Evolutionary conservation across 352 stramenopile genomes (phyloP).

Genomic region (Peronosclerospora sorghi): DNA sequence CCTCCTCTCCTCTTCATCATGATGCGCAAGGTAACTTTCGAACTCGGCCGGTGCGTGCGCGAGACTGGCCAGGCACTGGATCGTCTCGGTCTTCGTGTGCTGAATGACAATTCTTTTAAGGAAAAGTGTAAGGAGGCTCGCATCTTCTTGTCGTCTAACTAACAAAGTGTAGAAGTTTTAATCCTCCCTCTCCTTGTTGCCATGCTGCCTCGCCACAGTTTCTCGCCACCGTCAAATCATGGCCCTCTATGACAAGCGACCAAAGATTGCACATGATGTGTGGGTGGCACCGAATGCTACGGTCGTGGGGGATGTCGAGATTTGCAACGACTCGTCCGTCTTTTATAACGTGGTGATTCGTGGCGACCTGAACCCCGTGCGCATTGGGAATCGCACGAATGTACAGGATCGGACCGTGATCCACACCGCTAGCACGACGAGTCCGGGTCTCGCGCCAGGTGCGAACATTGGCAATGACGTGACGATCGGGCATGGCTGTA

Average conservation of each 20-base stretch:
- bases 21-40: slow-evolving; percentile 84
- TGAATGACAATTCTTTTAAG: slow-evolving; percentile 80
- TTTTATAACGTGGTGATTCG: slow-evolving; percentile 96
- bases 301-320: slow-evolving; percentile 92
- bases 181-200: not conserved
- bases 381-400: slow-evolving; percentile 93
- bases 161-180: not conserved
- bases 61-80: slow-evolving; percentile 95
- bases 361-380: slow-evolving; percentile 86
- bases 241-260: slow-evolving; percentile 88
- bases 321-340: slow-evolving; percentile 90
- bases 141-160: not conserved
- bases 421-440: slow-evolving; percentile 81
- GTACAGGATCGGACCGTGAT: slow-evolving; percentile 95
- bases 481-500: slow-evolving; percentile 91
- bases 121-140: slow-evolving; percentile 68
- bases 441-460: slow-evolving; percentile 64
- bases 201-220: slow-evolving; percentile 42
- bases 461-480: slow-evolving; percentile 93
- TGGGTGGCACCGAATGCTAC: slow-evolving; percentile 95
- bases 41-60: slow-evolving; percentile 86
- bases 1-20: slow-evolving; percentile 25
- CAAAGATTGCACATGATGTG: slow-evolving; percentile 84
- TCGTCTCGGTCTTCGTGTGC: slow-evolving; percentile 84
- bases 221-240: slow-evolving; percentile 90